Evolutionary conservation across 805 yeast species (phyloP).

Genomic region (Teunomyces panamensis): DNA sequence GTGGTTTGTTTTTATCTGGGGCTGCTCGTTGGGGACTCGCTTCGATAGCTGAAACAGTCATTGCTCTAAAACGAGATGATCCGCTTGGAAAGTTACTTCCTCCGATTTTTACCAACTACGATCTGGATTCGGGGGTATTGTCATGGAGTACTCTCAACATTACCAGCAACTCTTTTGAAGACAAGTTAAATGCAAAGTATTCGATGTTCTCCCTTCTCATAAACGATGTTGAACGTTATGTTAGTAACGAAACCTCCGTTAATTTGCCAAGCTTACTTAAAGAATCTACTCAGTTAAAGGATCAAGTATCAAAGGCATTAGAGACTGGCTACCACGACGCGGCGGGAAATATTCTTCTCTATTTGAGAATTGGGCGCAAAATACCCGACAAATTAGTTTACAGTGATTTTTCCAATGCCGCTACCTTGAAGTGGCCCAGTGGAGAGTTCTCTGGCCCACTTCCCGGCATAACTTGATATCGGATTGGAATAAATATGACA

Average conservation of each 20-base stretch:
- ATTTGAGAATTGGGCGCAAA: constrained; percentile 56
- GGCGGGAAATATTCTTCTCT: constrained; percentile 39
- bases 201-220: constrained; percentile 63
- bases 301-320: constrained; percentile 29
- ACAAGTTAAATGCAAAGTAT: constrained; percentile 23
- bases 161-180: constrained; percentile 8
- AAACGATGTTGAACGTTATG: constrained; percentile 75
- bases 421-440: constrained; percentile 54
- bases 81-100: constrained; percentile 57
- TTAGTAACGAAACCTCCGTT: constrained; percentile 49
- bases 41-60: constrained; percentile 75
- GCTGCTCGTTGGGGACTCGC: constrained; percentile 93
- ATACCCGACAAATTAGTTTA: constrained; percentile 34
- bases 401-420: constrained; percentile 70
- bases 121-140: constrained; percentile 28
- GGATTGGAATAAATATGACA: no score
- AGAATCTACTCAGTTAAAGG: constrained; percentile 20
- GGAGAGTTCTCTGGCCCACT: constrained; percentile 51
- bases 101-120: constrained; percentile 43
- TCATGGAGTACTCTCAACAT: constrained; percentile 30
- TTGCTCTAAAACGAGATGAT: constrained; percentile 67
- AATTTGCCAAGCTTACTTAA: constrained; percentile 25
- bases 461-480: constrained; percentile 48
- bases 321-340: constrained; percentile 18
- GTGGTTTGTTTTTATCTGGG: constrained; percentile 82